phyloP scores from a whole-genome alignment of 176 grass and related monocot species.

The Musa acuminata region DNA sequence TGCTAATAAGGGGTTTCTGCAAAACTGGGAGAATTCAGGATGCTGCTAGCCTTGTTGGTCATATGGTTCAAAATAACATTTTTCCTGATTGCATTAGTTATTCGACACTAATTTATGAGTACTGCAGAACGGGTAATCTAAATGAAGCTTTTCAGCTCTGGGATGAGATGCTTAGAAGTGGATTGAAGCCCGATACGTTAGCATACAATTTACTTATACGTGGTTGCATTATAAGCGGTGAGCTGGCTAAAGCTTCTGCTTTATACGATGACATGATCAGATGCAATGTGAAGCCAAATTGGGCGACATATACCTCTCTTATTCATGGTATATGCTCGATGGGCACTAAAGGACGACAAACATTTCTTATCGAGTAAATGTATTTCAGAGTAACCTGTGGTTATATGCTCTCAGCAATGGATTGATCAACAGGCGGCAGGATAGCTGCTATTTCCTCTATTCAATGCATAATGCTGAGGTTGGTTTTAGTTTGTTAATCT shows the following conservation, averaged over 20 bases:
- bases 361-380: slow-evolving; percentile 30
- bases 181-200: slow-evolving; percentile 47
- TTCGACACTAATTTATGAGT: slow-evolving; percentile 53
- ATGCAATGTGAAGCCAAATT: slow-evolving; percentile 41
- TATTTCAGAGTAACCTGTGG: not conserved
- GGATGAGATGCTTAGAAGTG: slow-evolving; percentile 56
- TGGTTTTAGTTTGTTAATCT: too few species aligned
- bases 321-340: slow-evolving; percentile 34
- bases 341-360: slow-evolving; percentile 17
- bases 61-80: slow-evolving; percentile 33
- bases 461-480: too few species aligned
- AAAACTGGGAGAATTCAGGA: slow-evolving; percentile 44
- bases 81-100: slow-evolving; percentile 69
- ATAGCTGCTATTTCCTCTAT: not conserved
- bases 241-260: slow-evolving; percentile 30
- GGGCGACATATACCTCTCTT: slow-evolving; percentile 50
- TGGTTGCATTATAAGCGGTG: slow-evolving; percentile 44
- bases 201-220: slow-evolving; percentile 62
- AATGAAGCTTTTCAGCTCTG: slow-evolving; percentile 51
- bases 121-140: slow-evolving; percentile 39
- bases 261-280: slow-evolving; percentile 50
- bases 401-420: not conserved
- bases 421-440: not conserved
- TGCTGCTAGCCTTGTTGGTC: slow-evolving; percentile 36
- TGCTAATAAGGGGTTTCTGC: slow-evolving; percentile 55